Evolutionary conservation across 2,329 filamentous ascomycete species (phyloP), one percentile per base, ranked within the genome.

Genomic region (Diaporthe amygdali): DNA sequence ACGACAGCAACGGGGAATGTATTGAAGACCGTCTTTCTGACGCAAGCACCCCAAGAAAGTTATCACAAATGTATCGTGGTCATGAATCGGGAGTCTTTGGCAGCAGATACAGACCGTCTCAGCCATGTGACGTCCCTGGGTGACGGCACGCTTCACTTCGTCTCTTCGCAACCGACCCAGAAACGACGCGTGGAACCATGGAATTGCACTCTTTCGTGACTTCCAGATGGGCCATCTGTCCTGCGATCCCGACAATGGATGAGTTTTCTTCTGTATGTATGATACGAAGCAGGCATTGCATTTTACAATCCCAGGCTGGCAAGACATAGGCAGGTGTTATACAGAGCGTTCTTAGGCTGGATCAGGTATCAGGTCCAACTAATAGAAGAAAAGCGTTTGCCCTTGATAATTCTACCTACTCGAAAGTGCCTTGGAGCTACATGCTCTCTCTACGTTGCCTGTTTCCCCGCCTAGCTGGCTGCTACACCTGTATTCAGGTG

Each of bases 341-440:
- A 39, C 15, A 14, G 41, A 37, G 30, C 32, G 52, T 7, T 34
- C 14, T 10, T 68, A 47, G 39, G 30, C 22, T 32, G 66, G n/a
- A 15, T n/a, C 17, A 41, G 44, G 27, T 10, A 34, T 14, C n/a
- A 22, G 25, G 17, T 9, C 44, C 27, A 5, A 22, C 17, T 41
- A 30, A 68, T 59, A 59, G 41, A 59, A 37, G 17, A 68, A 49
- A 68, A 68, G 44, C 41, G 30, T 27, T 47, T 59, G 14, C 59
- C 34, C 59, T 64, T 49, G 30, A 37, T 41, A 46, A 12, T 20
- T 20, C 5, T 2, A 27, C 25, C 17, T 8, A 37, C 7, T 22
- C 15, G 20, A 22, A 5, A 12, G 14, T 20, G 20, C 3, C 3
- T 30, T 15, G 37, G 27, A 22, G 6, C 20, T n/a, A 39, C n/a